A percentile compares a stretch with the other conserved stretches of the same genome.
These are phyloP conservation scores for Azolla pinnata DNA, from an alignment of 75 land plant species.

Conservation along the genomic window DNA sequence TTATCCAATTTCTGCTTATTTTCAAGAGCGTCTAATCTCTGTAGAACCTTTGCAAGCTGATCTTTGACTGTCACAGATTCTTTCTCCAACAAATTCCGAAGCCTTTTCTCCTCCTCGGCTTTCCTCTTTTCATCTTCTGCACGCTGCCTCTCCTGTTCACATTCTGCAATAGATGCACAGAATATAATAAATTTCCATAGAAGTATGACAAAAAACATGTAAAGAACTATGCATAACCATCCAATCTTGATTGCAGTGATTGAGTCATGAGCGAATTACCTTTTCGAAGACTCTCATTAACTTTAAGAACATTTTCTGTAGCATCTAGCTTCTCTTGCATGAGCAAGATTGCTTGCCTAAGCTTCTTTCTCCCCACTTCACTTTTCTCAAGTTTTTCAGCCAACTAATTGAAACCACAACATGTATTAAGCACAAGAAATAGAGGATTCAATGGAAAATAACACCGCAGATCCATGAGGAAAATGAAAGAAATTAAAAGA, in stretches of 20 bases:
- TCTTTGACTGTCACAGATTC: slow-evolving; percentile 25
- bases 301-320: slow-evolving; percentile 21
- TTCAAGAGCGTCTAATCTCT: slow-evolving; percentile 21
- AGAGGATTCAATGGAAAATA: too few species aligned
- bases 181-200: neutral
- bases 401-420: too few species aligned
- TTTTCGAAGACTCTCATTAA: slow-evolving; percentile 24
- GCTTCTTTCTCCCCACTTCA: slow-evolving; percentile 31
- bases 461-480: too few species aligned
- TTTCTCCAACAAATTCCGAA: slow-evolving; percentile 17
- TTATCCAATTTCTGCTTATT: slow-evolving; percentile 5
- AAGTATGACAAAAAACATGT: too few species aligned
- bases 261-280: too few species aligned
- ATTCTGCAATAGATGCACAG: slow-evolving; percentile 15
- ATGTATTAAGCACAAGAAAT: too few species aligned
- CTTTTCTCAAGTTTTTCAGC: slow-evolving; percentile 38
- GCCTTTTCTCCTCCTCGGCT: slow-evolving; percentile 21
- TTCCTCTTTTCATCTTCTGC: slow-evolving; percentile 22
- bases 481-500: too few species aligned
- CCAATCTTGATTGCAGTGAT: too few species aligned
- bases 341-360: slow-evolving; percentile 26
- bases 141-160: slow-evolving; percentile 30
- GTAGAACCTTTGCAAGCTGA: slow-evolving; percentile 11
- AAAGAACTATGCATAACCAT: too few species aligned
- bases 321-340: slow-evolving; percentile 32